These are phyloP conservation scores for Acer negundo DNA, from an alignment of 345 rosid genomes.

Conservation along the genomic window DNA sequence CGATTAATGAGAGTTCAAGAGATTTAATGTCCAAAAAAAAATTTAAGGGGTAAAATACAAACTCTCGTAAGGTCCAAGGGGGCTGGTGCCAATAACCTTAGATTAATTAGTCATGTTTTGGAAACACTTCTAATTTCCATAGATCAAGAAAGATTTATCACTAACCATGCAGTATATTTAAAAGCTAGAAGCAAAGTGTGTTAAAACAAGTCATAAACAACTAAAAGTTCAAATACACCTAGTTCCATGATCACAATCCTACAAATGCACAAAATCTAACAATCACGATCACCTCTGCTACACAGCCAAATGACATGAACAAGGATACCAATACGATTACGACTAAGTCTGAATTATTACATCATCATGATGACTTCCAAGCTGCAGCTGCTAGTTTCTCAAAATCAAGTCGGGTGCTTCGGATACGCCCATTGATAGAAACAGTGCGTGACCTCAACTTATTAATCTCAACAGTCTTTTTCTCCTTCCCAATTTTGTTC, in stretches of 20 bases:
- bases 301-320: neutral
- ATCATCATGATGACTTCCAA: slow-evolving; percentile 43
- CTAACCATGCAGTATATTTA: neutral
- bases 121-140: neutral
- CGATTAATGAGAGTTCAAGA: too few species aligned
- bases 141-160: neutral
- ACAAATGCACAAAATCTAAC: slow-evolving; percentile 3
- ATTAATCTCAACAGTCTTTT: slow-evolving; percentile 27
- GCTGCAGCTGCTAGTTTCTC: slow-evolving; percentile 40
- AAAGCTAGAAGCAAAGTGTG: neutral
- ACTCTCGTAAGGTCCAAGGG: too few species aligned
- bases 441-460: slow-evolving; percentile 29
- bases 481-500: slow-evolving; percentile 34
- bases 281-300: slow-evolving; percentile 10
- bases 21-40: too few species aligned
- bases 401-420: slow-evolving; percentile 31
- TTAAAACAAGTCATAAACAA: neutral
- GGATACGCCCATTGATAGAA: slow-evolving; percentile 27
- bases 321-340: neutral
- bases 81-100: too few species aligned
- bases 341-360: neutral
- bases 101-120: neutral
- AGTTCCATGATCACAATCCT: slow-evolving; percentile 1
- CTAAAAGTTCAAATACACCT: slow-evolving; percentile 1
- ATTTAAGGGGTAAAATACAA: too few species aligned